A percentile compares a stretch with the other conserved stretches of the same genome.
These are phyloP conservation scores for Dictyostelium capitatum DNA, from an alignment of 78 protist genomes.

Conservation along the genomic window DNA sequence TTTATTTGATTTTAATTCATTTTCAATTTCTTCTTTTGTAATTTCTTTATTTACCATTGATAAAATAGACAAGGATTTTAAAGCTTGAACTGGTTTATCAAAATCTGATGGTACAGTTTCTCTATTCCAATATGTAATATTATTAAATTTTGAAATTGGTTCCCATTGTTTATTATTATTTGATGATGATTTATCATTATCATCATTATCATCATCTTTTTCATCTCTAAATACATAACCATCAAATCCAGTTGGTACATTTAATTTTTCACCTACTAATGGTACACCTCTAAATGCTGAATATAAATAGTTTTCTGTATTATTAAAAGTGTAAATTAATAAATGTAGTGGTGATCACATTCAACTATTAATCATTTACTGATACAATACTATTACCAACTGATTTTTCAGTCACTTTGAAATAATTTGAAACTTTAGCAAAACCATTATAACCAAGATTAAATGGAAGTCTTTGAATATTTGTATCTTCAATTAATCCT, in stretches of 20 bases:
- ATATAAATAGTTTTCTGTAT: neutral
- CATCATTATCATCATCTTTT: neutral
- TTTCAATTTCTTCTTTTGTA: conserved; percentile 10
- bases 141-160: conserved; percentile 14
- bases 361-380: too few species aligned
- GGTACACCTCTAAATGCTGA: conserved; percentile 43
- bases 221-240: conserved; percentile 50
- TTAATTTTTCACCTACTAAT: conserved; percentile 21
- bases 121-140: conserved; percentile 53
- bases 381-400: neutral
- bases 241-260: conserved; percentile 23
- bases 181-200: neutral
- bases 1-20: conserved; percentile 12
- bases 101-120: conserved; percentile 36
- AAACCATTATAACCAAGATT: conserved; percentile 38
- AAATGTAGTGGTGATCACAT: too few species aligned
- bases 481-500: neutral
- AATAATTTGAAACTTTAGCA: conserved; percentile 57
- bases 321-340: neutral
- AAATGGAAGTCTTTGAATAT: conserved; percentile 29
- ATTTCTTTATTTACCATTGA: conserved; percentile 25
- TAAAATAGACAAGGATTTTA: conserved; percentile 20
- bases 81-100: conserved; percentile 28
- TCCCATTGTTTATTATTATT: conserved; percentile 22
- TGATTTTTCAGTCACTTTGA: neutral